Conservation (phyloP, 2,329 filamentous ascomycete genomes). For the Sphaerulina populicola region DNA sequence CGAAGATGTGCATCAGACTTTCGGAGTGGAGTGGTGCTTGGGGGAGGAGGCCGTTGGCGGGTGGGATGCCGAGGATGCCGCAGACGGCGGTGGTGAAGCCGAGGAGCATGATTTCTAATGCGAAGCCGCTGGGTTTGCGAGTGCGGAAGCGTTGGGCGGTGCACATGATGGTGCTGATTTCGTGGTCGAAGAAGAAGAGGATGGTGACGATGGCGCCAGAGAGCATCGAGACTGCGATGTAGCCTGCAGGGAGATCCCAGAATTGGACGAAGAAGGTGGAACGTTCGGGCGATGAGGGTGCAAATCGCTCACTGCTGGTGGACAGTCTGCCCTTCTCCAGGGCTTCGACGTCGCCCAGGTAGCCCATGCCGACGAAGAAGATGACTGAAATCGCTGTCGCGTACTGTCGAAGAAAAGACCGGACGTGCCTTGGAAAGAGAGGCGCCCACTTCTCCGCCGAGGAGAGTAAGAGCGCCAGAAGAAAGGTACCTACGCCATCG, state of each 20-base stretch:
- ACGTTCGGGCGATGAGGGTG: constrained; percentile 39
- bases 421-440: constrained; percentile 45
- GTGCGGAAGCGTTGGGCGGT: constrained; percentile 54
- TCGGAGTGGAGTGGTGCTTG: constrained; percentile 60
- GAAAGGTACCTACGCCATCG: constrained; percentile 55
- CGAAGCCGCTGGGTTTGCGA: constrained; percentile 54
- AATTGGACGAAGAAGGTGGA: constrained; percentile 53
- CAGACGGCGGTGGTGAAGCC: constrained; percentile 57
- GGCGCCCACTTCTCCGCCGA: constrained; percentile 51
- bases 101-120: constrained; percentile 55
- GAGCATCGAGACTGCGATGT: constrained; percentile 55
- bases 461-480: constrained; percentile 53
- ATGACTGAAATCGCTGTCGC: constrained; percentile 59
- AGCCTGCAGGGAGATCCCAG: constrained; percentile 52
- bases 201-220: constrained; percentile 57
- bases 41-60: constrained; percentile 57
- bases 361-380: constrained; percentile 55
- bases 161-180: constrained; percentile 61
- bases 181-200: constrained; percentile 63
- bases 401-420: constrained; percentile 55
- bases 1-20: constrained; percentile 44
- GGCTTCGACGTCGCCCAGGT: constrained; percentile 51
- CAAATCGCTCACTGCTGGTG: background rate
- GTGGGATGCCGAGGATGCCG: constrained; percentile 57
- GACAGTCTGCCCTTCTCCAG: constrained; percentile 44